phyloP scores from a whole-genome alignment of 2,329 filamentous ascomycete species.

The Nothophoma quercina region DNA sequence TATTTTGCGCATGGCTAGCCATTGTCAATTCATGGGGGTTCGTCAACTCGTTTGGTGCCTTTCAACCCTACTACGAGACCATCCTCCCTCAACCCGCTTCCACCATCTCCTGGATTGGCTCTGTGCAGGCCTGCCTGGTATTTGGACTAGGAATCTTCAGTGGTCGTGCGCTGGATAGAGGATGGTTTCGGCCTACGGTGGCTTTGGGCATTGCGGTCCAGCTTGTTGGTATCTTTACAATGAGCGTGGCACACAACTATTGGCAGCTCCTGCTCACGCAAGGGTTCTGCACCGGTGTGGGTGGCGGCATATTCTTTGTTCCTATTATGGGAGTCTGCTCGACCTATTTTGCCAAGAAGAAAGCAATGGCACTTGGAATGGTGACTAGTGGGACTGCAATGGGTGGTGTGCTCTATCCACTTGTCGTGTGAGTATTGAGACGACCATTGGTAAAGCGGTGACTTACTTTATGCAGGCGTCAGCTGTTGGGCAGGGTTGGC shows the following conservation, averaged over 20 bases:
- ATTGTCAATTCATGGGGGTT: conserved; percentile 51
- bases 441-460: background rate
- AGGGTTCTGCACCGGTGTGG: conserved; percentile 42
- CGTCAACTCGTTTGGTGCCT: conserved; percentile 54
- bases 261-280: conserved; percentile 54
- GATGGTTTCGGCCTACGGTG: conserved; percentile 56
- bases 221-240: conserved; percentile 59
- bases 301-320: conserved; percentile 42
- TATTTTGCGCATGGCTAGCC: conserved; percentile 41
- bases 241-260: conserved; percentile 57
- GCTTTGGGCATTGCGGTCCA: conserved; percentile 52
- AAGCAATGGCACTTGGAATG: conserved; percentile 66
- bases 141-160: conserved; percentile 56
- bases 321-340: conserved; percentile 43
- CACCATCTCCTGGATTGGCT: conserved; percentile 62
- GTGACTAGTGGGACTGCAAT: conserved; percentile 66
- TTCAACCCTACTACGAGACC: conserved; percentile 57
- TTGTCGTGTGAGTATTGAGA: conserved; percentile 46
- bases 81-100: conserved; percentile 47
- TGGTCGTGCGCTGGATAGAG: conserved; percentile 59
- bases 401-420: conserved; percentile 69
- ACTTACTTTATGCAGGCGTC: conserved; percentile 24
- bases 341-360: conserved; percentile 66
- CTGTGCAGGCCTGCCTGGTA: conserved; percentile 57
- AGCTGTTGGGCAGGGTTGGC: conserved; percentile 56